Conservation (phyloP, 768 basidiomycete species). For the Chalciporus piperatus region DNA sequence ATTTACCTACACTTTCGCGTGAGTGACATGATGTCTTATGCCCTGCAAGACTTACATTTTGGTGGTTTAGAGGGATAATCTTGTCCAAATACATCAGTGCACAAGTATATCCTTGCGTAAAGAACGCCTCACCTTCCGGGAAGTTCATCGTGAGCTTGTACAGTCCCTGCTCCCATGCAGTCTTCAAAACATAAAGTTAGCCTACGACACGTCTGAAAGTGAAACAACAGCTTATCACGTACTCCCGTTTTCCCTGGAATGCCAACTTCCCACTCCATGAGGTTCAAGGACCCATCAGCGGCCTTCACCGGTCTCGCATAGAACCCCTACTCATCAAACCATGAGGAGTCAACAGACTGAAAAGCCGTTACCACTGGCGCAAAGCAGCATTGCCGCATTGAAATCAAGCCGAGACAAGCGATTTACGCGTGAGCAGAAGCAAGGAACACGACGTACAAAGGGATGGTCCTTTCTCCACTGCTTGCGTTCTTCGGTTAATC, state of each 20-base stretch:
- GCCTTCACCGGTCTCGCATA: constrained; percentile 92
- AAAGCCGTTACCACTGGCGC: neutral
- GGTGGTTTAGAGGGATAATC: constrained; percentile 96
- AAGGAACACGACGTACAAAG: constrained; percentile 61
- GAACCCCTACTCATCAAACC: constrained; percentile 68
- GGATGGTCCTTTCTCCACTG: constrained; percentile 99
- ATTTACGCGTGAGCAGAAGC: constrained; percentile 1
- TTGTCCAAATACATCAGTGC: constrained; percentile 31
- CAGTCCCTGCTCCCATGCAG: constrained; percentile 95
- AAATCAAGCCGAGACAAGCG: constrained; percentile 1
- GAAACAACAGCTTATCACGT: constrained; percentile 34
- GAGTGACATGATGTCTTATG: neutral
- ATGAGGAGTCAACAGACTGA: constrained; percentile 3
- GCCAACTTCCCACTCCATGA: constrained; percentile 98
- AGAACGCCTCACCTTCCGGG: constrained; percentile 73
- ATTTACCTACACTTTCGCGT: constrained; percentile 71
- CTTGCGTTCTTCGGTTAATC: constrained; percentile 95
- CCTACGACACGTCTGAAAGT: constrained; percentile 7
- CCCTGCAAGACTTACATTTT: constrained; percentile 61
- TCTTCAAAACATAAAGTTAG: constrained; percentile 48
- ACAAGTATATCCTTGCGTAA: neutral
- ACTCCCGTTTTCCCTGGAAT: constrained; percentile 92
- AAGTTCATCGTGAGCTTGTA: constrained; percentile 94
- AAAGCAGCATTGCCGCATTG: neutral
- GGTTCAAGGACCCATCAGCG: constrained; percentile 89